Conservation (phyloP, 306 rosid genomes). For the Crataegus laevigata region DNA sequence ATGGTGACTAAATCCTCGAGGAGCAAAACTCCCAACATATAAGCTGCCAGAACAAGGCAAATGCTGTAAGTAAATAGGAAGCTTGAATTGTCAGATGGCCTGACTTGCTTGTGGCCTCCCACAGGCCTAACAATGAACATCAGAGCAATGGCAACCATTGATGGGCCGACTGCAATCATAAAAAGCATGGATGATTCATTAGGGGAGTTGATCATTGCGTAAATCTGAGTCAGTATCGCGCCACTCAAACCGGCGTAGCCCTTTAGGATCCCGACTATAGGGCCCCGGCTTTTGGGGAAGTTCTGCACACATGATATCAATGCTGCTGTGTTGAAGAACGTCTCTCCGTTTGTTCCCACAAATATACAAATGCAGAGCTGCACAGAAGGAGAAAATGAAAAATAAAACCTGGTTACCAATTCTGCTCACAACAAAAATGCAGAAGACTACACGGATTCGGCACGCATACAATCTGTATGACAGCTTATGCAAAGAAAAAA, state of each 20-base stretch:
- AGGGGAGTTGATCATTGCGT: constrained; percentile 40
- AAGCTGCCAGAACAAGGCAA: constrained; percentile 65
- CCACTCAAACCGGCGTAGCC: constrained; percentile 69
- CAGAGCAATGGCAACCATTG: constrained; percentile 42
- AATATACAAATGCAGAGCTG: constrained; percentile 78
- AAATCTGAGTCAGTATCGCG: constrained; percentile 58
- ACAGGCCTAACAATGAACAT: constrained; percentile 67
- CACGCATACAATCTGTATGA: background rate
- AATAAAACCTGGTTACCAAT: constrained; percentile 10
- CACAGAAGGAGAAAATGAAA: constrained; percentile 1
- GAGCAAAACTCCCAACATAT: constrained; percentile 51
- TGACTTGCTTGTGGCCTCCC: constrained; percentile 35
- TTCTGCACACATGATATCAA: constrained; percentile 63
- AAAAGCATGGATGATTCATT: constrained; percentile 44
- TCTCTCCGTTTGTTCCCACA: constrained; percentile 89
- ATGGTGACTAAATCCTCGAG: constrained; percentile 39
- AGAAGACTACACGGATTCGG: background rate
- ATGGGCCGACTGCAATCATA: constrained; percentile 62
- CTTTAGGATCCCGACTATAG: constrained; percentile 64
- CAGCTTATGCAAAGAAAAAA: background rate
- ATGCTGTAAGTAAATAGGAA: constrained; percentile 50
- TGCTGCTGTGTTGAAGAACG: constrained; percentile 77
- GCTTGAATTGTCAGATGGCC: constrained; percentile 44
- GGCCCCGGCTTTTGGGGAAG: constrained; percentile 66
- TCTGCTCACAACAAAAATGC: background rate